Evolutionary conservation across 805 yeast species (phyloP), one percentile per base, ranked within the genome.

Genomic region (Zygosaccharomyces bailii): DNA sequence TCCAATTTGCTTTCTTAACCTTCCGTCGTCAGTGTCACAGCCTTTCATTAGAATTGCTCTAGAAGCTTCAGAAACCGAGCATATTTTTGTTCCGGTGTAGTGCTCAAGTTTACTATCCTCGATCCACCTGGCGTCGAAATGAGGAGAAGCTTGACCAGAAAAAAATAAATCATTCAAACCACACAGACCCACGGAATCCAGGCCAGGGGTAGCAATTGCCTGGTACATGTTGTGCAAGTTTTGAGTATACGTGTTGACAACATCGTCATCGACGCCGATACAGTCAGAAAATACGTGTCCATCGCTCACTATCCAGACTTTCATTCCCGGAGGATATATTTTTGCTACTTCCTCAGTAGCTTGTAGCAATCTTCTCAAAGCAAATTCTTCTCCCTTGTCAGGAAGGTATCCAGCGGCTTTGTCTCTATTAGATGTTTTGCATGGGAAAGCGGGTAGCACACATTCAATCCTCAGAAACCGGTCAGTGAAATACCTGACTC

Each of bases 201-300:
- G 37, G 2, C 50, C 60, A 4, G 56, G 58, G 20, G 68, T 70
- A 38, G 65, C 61, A 24, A 73, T 49, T 4, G 48, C 53, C n/a
- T 55, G 39, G 51, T 76, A 76, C 8, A 79, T 55, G n/a, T 57
- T 56, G 49, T 70, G 72, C 45, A 79, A 67, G 23, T 69, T 66
- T 4, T 50, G 54, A 1, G 79, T 75, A 51, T 77, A 79, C 8
- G 43, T 52, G 52, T 75, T 75, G 30, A 79, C 83, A 41, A 69
- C 68, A 31, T 67, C 68, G 55, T 79, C 84, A 56, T 76, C 79
- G 25, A 78, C 83, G 27, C 80, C 82, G 56, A 79, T 70, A 55
- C 84, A 79, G 56, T 79, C 84, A 44, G 81, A 75, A 57, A 79
- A 79, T 11, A 79, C 84, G 54, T 79, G 84, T 0, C 84, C 84